Percentiles rank a stretch among this genome's conserved stretches.
These are phyloP conservation scores for Bifiguratus adelaidae DNA, from an alignment of 192 early-diverging fungal species.

Conservation along the genomic window DNA sequence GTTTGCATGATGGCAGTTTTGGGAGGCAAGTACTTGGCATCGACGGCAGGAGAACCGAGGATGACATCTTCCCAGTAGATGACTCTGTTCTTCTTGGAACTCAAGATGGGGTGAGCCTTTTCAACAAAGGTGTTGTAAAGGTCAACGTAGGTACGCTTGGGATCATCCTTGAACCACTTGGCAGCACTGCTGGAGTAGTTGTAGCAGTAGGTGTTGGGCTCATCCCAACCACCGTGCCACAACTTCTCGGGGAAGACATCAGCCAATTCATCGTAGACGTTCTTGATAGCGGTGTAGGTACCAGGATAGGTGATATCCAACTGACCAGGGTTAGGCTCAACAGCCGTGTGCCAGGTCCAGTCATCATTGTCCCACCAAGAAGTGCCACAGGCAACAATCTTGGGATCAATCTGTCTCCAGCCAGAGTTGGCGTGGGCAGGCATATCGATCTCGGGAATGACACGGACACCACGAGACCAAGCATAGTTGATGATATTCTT, in stretches of 20 bases:
- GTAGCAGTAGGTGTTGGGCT: conserved; percentile 60
- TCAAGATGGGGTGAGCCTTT: conserved; percentile 36
- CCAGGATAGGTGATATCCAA: conserved; percentile 54
- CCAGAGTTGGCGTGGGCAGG: conserved; percentile 59
- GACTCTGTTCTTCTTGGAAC: conserved; percentile 16
- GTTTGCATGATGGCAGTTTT: conserved; percentile 54
- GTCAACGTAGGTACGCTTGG: conserved; percentile 13
- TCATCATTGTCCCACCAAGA: conserved; percentile 48
- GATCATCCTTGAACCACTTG: conserved; percentile 26
- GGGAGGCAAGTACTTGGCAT: conserved; percentile 31
- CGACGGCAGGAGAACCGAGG: conserved; percentile 21
- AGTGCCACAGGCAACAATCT: conserved; percentile 45
- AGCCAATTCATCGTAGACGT: conserved; percentile 47
- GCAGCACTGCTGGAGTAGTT: conserved; percentile 30
- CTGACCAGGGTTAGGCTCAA: conserved; percentile 76
- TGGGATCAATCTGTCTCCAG: conserved; percentile 27
- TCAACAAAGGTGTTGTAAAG: conserved; percentile 8
- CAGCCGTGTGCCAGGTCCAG: conserved; percentile 35
- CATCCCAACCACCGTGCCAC: conserved; percentile 71
- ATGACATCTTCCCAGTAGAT: conserved; percentile 79
- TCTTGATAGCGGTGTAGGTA: conserved; percentile 42
- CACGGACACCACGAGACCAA: conserved; percentile 60
- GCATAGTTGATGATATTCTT: conserved; percentile 55
- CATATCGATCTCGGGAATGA: conserved; percentile 82
- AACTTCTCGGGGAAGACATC: conserved; percentile 56